phyloP scores from a whole-genome alignment of 768 basidiomycete species.

The Panellus pusillus region DNA sequence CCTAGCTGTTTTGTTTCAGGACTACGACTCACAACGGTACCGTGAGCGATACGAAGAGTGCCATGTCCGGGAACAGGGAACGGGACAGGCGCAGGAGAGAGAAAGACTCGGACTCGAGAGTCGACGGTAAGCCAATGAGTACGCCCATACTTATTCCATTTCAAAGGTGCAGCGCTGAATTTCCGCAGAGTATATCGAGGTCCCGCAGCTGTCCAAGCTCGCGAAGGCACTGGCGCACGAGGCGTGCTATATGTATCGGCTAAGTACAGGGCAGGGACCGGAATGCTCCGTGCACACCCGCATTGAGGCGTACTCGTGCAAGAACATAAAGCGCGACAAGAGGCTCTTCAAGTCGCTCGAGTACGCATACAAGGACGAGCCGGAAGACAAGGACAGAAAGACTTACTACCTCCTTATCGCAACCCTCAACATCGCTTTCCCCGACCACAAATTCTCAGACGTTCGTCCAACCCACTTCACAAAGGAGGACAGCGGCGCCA shows the following conservation, averaged over 20 bases:
- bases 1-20: too few species aligned
- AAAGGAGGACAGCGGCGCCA: constrained; percentile 76
- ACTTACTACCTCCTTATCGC: constrained; percentile 95
- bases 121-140: too few species aligned
- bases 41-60: too few species aligned
- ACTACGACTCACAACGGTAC: too few species aligned
- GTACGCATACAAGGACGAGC: constrained; percentile 77
- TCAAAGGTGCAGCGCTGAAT: too few species aligned
- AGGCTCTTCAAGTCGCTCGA: constrained; percentile 93
- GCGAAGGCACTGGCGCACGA: constrained; percentile 48
- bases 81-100: too few species aligned
- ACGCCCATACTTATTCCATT: too few species aligned
- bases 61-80: too few species aligned
- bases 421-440: constrained; percentile 95
- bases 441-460: constrained; percentile 96
- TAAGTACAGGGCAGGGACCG: constrained; percentile 64
- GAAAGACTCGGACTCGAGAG: too few species aligned
- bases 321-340: constrained; percentile 96
- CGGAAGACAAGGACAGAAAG: constrained; percentile 87
- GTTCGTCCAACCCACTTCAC: constrained; percentile 88
- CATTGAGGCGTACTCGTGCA: constrained; percentile 97
- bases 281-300: constrained; percentile 89
- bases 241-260: constrained; percentile 30
- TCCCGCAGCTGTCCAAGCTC: constrained; percentile 74
- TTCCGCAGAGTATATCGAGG: constrained; percentile 67